Evolutionary conservation across 2,329 filamentous ascomycete species (phyloP).

Genomic region (Ophiostoma ips): DNA sequence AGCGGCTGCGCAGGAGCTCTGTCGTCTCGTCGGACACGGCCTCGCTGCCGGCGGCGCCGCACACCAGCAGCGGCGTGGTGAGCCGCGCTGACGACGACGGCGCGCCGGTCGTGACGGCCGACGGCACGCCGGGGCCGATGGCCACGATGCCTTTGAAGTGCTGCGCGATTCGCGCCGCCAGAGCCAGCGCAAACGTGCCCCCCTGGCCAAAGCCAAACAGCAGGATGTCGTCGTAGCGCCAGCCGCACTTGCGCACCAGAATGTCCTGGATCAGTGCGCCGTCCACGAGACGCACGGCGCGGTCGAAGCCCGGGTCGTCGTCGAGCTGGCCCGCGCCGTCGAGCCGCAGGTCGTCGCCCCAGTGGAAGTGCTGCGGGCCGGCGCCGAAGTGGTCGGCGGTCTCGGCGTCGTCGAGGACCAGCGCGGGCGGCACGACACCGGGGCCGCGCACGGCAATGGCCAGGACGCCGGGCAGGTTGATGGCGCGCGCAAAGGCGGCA

Average conservation of each 20-base stretch:
- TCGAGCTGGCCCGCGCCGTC: slow-evolving; percentile 41
- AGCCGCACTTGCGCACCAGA: slow-evolving; percentile 43
- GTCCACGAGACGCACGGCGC: slow-evolving; percentile 32
- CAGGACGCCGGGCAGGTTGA: slow-evolving; percentile 64
- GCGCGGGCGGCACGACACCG: slow-evolving; percentile 48
- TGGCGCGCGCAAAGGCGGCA: slow-evolving; percentile 49
- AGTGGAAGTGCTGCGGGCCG: slow-evolving; percentile 36
- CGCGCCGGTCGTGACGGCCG: slow-evolving; percentile 27
- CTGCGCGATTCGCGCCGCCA: slow-evolving; percentile 26
- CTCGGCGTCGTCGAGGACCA: slow-evolving; percentile 33
- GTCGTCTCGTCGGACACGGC: slow-evolving; percentile 44
- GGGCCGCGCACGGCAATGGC: slow-evolving; percentile 63
- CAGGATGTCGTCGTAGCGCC: slow-evolving; percentile 43
- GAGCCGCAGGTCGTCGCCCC: slow-evolving; percentile 52
- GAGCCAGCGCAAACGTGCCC: slow-evolving; percentile 45
- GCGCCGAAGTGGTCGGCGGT: slow-evolving; percentile 9
- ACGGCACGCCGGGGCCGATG: slow-evolving; percentile 43
- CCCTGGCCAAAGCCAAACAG: slow-evolving; percentile 57
- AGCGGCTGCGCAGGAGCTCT: slow-evolving; percentile 49
- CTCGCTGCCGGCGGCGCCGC: slow-evolving; percentile 36
- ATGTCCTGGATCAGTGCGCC: slow-evolving; percentile 36
- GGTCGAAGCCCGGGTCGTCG: slow-evolving; percentile 46
- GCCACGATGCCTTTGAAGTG: slow-evolving; percentile 33
- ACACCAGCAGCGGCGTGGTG: slow-evolving; percentile 49
- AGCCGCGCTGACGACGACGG: slow-evolving; percentile 35